Conservation (phyloP, 1,284 basidiomycete species). For the Cutaneotrichosporon daszewskae region DNA sequence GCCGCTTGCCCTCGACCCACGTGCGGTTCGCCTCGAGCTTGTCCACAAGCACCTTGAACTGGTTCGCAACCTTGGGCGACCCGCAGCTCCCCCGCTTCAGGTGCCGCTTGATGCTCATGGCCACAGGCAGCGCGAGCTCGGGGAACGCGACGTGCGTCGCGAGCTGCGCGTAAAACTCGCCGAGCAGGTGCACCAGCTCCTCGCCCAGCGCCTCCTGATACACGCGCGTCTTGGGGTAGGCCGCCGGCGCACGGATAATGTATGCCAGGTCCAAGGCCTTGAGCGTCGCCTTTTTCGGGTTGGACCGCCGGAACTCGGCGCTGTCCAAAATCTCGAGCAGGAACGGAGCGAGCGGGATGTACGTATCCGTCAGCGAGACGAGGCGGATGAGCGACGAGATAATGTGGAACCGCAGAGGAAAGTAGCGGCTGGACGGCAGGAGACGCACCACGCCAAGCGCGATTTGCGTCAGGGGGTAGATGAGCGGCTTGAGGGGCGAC, state of each 20-base stretch:
- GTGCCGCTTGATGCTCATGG: slow-evolving; percentile 63
- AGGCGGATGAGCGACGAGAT: slow-evolving; percentile 66
- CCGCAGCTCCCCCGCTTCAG: slow-evolving; percentile 56
- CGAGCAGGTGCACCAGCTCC: slow-evolving; percentile 70
- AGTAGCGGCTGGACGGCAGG: slow-evolving; percentile 72
- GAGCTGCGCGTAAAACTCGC: slow-evolving; percentile 66
- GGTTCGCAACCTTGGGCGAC: slow-evolving; percentile 49
- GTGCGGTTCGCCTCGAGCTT: slow-evolving; percentile 74
- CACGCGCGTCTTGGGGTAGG: slow-evolving; percentile 82
- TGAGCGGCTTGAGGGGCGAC: slow-evolving; percentile 76
- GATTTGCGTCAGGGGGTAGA: slow-evolving; percentile 95
- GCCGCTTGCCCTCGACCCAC: slow-evolving; percentile 68
- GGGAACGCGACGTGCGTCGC: slow-evolving; percentile 80
- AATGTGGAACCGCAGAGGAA: slow-evolving; percentile 72
- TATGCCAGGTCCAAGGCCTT: slow-evolving; percentile 85
- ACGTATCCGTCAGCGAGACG: slow-evolving; percentile 71
- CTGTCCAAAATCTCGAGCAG: slow-evolving; percentile 82
- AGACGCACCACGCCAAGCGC: slow-evolving; percentile 87
- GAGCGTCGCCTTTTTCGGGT: slow-evolving; percentile 79
- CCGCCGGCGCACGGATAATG: slow-evolving; percentile 77
- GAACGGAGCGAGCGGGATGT: slow-evolving; percentile 80
- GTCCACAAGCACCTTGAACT: slow-evolving; percentile 70
- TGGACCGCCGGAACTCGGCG: slow-evolving; percentile 63
- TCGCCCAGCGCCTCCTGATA: slow-evolving; percentile 80
- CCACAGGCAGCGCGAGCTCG: slow-evolving; percentile 80